Conservation (phyloP, 495 filamentous ascomycete genomes). For the Poronia punctata region DNA sequence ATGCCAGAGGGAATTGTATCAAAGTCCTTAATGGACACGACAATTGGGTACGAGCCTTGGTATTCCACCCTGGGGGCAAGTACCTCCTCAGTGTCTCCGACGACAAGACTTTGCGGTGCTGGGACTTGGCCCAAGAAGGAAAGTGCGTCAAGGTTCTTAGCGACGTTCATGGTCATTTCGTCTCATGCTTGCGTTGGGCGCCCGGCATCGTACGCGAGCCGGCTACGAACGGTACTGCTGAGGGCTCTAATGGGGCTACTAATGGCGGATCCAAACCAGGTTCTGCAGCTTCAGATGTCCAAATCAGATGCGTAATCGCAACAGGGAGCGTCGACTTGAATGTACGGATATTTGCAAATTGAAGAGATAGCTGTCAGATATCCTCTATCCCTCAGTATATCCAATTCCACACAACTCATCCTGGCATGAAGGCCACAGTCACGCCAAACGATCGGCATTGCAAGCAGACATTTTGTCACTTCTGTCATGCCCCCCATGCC, state of each 20-base stretch:
- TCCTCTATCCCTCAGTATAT: too few relatives aligned
- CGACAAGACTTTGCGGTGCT: slow-evolving; percentile 89
- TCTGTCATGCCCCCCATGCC: too few relatives aligned
- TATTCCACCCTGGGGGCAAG: slow-evolving; percentile 92
- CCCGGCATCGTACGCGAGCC: slow-evolving; percentile 61
- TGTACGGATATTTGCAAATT: slow-evolving; percentile 55
- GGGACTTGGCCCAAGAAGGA: slow-evolving; percentile 89
- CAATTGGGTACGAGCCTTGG: slow-evolving; percentile 85
- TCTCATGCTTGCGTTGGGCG: slow-evolving; percentile 88
- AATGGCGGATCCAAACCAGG: slow-evolving; percentile 44
- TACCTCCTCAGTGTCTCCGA: slow-evolving; percentile 81
- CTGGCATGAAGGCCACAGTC: too few relatives aligned
- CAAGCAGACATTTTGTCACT: too few relatives aligned
- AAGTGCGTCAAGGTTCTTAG: slow-evolving; percentile 77
- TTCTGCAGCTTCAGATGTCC: slow-evolving; percentile 30
- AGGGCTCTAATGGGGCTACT: slow-evolving; percentile 44
- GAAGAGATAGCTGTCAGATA: slow-evolving; percentile 6
- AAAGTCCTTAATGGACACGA: slow-evolving; percentile 89
- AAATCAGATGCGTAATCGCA: slow-evolving; percentile 56
- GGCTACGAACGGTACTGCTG: slow-evolving; percentile 40
- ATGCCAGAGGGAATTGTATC: slow-evolving; percentile 74
- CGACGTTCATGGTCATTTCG: slow-evolving; percentile 80
- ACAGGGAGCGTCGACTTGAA: slow-evolving; percentile 58
- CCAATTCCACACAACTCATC: too few relatives aligned
- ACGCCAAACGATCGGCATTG: too few relatives aligned